Percentiles rank a stretch among this genome's conserved stretches.
Evolutionary conservation across 768 basidiomycete species (phyloP).

Genomic region (Leucogyrophana mollusca): DNA sequence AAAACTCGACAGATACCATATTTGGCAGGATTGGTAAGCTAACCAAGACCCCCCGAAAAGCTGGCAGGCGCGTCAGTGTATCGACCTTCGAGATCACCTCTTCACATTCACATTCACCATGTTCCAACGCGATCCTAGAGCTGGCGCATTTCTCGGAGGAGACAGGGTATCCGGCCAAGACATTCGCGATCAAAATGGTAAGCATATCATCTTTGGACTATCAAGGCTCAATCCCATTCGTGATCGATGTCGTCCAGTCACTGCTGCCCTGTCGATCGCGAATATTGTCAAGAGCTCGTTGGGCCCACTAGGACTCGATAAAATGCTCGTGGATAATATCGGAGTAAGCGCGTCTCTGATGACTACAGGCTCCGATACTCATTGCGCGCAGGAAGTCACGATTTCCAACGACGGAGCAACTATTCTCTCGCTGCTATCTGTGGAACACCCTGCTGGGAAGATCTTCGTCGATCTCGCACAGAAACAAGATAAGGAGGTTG

Average conservation of each 20-base stretch:
- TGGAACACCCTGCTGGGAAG: constrained; percentile 95
- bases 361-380: constrained; percentile 9
- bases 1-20: no score
- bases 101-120: constrained; percentile 35
- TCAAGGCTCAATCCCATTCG: constrained; percentile 4
- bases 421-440: constrained; percentile 90
- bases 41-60: no score
- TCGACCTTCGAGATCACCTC: no score
- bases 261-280: constrained; percentile 94
- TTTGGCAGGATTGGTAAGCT: no score
- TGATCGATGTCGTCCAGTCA: constrained; percentile 50
- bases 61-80: no score
- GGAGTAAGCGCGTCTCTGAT: constrained; percentile 55
- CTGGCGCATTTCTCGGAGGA: constrained; percentile 91
- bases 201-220: constrained; percentile 7
- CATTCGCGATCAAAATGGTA: constrained; percentile 96
- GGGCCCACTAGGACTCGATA: constrained; percentile 92
- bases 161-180: constrained; percentile 94
- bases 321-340: constrained; percentile 98
- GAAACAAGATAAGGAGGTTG: constrained; percentile 99
- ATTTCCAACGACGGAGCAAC: constrained; percentile 99
- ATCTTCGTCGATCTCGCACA: constrained; percentile 98
- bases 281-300: constrained; percentile 97
- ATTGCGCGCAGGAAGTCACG: constrained; percentile 80
- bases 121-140: constrained; percentile 90